Percentiles rank a stretch among this genome's conserved stretches.
Evolutionary conservation across 345 rosid species (phyloP).

Genomic region (Abelmoschus esculentus): DNA sequence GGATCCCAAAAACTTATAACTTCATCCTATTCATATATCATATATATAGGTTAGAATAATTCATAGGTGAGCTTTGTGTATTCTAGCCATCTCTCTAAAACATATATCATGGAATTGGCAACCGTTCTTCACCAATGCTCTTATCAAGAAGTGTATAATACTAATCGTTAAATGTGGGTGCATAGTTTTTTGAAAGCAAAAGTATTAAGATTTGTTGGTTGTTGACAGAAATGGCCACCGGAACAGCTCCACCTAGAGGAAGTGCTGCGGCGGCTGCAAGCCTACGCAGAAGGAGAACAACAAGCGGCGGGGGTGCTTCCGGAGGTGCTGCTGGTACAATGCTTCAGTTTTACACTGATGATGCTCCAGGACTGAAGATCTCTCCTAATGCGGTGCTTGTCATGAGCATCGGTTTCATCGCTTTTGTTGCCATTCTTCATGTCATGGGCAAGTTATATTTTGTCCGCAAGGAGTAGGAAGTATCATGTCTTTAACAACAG

Average conservation of each 20-base stretch:
- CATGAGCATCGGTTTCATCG: constrained; percentile 15
- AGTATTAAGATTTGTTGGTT: neutral
- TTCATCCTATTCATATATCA: no score
- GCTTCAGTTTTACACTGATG: constrained; percentile 33
- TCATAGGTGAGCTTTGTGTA: neutral
- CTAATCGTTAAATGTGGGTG: neutral
- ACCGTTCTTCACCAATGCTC: neutral
- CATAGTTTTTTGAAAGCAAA: neutral
- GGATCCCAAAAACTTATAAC: no score
- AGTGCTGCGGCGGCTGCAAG: constrained; percentile 84
- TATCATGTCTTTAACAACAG: neutral
- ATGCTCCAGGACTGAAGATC: constrained; percentile 15
- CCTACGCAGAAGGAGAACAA: constrained; percentile 71
- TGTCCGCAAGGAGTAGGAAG: neutral
- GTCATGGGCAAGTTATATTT: constrained; percentile 14
- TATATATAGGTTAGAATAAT: neutral
- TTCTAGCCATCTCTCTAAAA: neutral
- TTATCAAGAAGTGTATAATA: neutral
- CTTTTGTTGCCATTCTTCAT: constrained; percentile 15
- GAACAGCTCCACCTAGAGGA: constrained; percentile 83
- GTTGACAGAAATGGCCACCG: constrained; percentile 50
- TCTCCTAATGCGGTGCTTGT: constrained; percentile 14
- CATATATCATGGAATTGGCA: neutral
- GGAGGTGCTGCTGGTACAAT: constrained; percentile 71
- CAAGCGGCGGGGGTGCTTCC: constrained; percentile 44